Percentiles rank a stretch among this genome's conserved stretches.
Conservation (phyloP, 2,329 filamentous ascomycete species). For the Claviceps sp. region DNA sequence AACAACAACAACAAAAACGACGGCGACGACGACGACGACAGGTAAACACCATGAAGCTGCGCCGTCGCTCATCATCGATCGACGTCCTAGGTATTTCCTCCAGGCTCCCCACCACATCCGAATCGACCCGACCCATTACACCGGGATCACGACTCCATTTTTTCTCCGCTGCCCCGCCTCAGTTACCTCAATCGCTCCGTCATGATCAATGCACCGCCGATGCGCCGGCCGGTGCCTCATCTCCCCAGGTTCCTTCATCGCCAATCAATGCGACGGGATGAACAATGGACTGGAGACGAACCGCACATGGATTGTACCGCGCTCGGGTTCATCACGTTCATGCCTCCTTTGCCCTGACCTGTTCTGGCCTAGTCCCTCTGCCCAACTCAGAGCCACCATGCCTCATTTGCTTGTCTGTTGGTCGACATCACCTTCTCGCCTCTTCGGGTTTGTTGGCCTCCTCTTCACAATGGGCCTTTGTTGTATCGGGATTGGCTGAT, state of each 20-base stretch:
- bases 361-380: neutral
- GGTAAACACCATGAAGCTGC: neutral
- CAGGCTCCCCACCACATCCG: no score
- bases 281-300: neutral
- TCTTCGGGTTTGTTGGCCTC: neutral
- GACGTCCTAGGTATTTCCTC: neutral
- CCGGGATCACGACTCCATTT: neutral
- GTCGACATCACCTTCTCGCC: neutral
- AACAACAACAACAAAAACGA: neutral
- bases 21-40: neutral
- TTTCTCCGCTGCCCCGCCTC: neutral
- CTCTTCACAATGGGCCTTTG: neutral
- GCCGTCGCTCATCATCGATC: neutral
- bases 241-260: no score
- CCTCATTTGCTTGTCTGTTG: neutral
- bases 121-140: constrained; percentile 1
- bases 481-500: neutral
- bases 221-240: no score
- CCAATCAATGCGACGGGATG: neutral
- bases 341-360: neutral
- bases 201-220: neutral
- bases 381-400: neutral
- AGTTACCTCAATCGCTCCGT: neutral
- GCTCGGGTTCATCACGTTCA: neutral
- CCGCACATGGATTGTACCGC: neutral